These are phyloP conservation scores for Erodium texanum DNA, from an alignment of 441 rosid species.

Conservation along the genomic window DNA sequence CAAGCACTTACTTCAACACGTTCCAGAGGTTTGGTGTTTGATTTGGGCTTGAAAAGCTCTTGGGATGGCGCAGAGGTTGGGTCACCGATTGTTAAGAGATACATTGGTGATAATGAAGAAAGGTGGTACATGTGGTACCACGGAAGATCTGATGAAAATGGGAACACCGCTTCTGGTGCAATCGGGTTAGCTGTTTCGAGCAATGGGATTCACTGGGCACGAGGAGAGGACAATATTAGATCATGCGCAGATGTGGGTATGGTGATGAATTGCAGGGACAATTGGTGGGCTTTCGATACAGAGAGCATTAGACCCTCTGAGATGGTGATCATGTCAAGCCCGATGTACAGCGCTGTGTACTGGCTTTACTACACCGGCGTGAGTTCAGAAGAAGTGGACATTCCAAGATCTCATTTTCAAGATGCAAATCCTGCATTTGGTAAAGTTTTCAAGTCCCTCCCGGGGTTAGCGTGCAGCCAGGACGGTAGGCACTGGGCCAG, in stretches of 20 bases:
- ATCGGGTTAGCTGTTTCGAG: slow-evolving; percentile 26
- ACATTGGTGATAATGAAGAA: slow-evolving; percentile 28
- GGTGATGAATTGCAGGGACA: slow-evolving; percentile 20
- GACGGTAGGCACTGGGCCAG: slow-evolving; percentile 90
- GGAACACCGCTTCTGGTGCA: slow-evolving; percentile 11
- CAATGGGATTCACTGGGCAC: slow-evolving; percentile 28
- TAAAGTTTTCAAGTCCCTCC: slow-evolving; percentile 40
- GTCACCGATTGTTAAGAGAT: slow-evolving; percentile 28
- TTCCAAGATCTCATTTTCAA: too few relatives aligned
- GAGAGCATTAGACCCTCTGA: slow-evolving; percentile 23
- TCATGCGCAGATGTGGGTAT: slow-evolving; percentile 16
- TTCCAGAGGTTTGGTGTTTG: slow-evolving; percentile 22
- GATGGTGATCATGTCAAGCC: slow-evolving; percentile 24
- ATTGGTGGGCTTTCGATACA: slow-evolving; percentile 31
- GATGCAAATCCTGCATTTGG: slow-evolving; percentile 18
- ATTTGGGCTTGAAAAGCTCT: slow-evolving; percentile 19
- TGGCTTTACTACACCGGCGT: slow-evolving; percentile 27
- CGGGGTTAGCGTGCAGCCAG: slow-evolving; percentile 73
- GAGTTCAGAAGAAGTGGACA: slow-evolving; percentile 17
- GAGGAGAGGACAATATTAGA: slow-evolving; percentile 10
- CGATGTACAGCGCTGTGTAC: slow-evolving; percentile 21
- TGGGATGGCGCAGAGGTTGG: slow-evolving; percentile 27
- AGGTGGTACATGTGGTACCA: slow-evolving; percentile 36
- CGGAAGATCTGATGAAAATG: slow-evolving; percentile 16
- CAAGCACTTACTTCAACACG: slow-evolving; percentile 11